These are phyloP conservation scores for Kwoniella shandongensis DNA, from an alignment of 768 basidiomycete species.

Conservation along the genomic window DNA sequence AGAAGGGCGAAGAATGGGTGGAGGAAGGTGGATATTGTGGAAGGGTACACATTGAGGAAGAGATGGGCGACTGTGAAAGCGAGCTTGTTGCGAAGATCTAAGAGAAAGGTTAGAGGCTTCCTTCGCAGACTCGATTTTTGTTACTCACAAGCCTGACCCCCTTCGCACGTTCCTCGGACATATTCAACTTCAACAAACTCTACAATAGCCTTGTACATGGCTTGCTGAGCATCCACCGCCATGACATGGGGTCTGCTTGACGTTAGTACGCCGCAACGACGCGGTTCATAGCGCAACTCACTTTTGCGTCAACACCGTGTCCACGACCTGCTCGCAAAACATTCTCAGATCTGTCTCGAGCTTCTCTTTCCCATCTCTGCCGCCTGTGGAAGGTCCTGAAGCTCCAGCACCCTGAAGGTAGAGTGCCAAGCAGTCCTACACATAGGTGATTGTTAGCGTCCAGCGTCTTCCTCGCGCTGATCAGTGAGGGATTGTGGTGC, in stretches of 20 bases:
- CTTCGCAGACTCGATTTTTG: conserved; percentile 12
- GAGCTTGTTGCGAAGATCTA: conserved; percentile 84
- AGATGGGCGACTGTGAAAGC: conserved; percentile 52
- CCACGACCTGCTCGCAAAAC: conserved; percentile 52
- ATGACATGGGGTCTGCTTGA: conserved; percentile 36
- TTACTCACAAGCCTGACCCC: conserved; percentile 71
- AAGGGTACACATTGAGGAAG: conserved; percentile 51
- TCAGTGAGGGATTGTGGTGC: no score
- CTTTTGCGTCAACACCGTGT: conserved; percentile 48
- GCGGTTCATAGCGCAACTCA: conserved; percentile 58
- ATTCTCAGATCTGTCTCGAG: conserved; percentile 49
- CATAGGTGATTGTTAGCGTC: not conserved
- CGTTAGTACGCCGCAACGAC: conserved; percentile 45
- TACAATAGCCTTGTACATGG: conserved; percentile 71
- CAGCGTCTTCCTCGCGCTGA: no score
- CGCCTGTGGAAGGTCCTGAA: conserved; percentile 30
- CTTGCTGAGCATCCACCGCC: conserved; percentile 38
- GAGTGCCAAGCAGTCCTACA: conserved; percentile 51
- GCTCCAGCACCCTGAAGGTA: conserved; percentile 55
- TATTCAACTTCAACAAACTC: conserved; percentile 86
- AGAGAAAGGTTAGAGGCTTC: conserved; percentile 20
- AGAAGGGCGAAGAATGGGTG: conserved; percentile 46
- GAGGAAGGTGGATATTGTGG: conserved; percentile 44
- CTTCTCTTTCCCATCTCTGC: conserved; percentile 53
- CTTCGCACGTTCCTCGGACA: conserved; percentile 78